Conservation (phyloP, 768 basidiomycete genomes). For the Nidularia pulvinata region DNA sequence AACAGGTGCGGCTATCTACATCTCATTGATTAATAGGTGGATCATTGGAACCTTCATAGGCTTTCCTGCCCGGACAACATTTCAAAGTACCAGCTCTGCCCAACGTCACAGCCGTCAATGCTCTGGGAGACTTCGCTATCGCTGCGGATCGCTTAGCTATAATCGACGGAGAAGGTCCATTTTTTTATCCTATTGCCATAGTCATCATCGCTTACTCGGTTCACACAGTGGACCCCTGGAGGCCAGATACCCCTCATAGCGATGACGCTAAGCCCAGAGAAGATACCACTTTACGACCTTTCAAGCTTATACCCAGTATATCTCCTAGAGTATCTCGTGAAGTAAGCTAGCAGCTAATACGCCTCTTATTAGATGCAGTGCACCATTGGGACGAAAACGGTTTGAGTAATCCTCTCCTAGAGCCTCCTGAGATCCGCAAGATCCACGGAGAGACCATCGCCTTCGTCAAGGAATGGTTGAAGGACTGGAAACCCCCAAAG, state of each 20-base stretch:
- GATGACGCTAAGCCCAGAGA: slow-evolving; percentile 63
- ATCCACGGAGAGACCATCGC: slow-evolving; percentile 81
- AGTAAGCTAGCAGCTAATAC: background rate
- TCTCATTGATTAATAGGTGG: background rate
- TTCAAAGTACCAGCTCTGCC: slow-evolving; percentile 73
- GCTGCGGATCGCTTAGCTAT: slow-evolving; percentile 82
- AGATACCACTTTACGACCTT: slow-evolving; percentile 76
- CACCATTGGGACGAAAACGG: slow-evolving; percentile 86
- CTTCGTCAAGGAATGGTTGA: slow-evolving; percentile 79
- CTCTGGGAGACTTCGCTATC: slow-evolving; percentile 82
- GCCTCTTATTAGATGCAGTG: slow-evolving; percentile 48
- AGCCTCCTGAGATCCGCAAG: slow-evolving; percentile 76
- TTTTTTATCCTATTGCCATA: background rate
- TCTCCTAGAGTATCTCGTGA: slow-evolving; percentile 5
- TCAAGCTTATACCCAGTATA: slow-evolving; percentile 85
- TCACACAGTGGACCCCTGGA: slow-evolving; percentile 82
- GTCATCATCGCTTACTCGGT: background rate
- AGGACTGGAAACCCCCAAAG: slow-evolving; percentile 38
- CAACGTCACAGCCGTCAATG: slow-evolving; percentile 82
- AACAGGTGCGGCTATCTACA: slow-evolving; percentile 15
- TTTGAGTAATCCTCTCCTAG: slow-evolving; percentile 50
- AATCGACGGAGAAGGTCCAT: slow-evolving; percentile 79
- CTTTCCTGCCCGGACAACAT: slow-evolving; percentile 76
- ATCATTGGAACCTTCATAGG: slow-evolving; percentile 30
- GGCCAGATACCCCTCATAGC: slow-evolving; percentile 84